phyloP scores from a whole-genome alignment of 176 grass and related monocot genomes.

The Olyra latifolia region DNA sequence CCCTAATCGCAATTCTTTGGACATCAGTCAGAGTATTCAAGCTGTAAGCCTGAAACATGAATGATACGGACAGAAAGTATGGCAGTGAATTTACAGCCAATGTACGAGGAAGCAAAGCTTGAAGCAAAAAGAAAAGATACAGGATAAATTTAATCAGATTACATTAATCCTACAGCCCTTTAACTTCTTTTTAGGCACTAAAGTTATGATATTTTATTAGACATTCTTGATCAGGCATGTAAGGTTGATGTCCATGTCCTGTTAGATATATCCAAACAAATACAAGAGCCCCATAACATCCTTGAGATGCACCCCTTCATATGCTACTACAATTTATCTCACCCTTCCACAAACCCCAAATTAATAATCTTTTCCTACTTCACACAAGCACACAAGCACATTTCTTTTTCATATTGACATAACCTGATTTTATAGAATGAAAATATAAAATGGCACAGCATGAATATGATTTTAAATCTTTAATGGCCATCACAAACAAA shows the following conservation, averaged over 20 bases:
- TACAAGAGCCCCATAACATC: neutral
- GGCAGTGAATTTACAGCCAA: neutral
- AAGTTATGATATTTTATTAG: neutral
- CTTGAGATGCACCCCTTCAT: neutral
- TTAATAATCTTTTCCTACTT: neutral
- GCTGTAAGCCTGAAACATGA: slow-evolving; percentile 81
- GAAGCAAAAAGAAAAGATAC: neutral
- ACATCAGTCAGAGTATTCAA: slow-evolving; percentile 76
- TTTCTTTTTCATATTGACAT: slow-evolving; percentile 11
- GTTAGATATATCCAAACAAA: slow-evolving; percentile 8
- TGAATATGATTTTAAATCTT: slow-evolving; percentile 3
- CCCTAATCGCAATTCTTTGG: slow-evolving; percentile 76
- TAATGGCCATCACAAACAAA: neutral
- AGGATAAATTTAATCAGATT: neutral
- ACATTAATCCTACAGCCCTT: neutral
- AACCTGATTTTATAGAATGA: neutral
- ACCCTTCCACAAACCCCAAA: neutral
- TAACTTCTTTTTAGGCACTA: slow-evolving; percentile 8
- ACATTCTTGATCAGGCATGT: neutral
- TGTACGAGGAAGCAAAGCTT: neutral
- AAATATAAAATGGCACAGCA: neutral
- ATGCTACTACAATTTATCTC: neutral
- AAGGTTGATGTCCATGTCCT: neutral
- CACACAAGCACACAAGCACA: too few relatives aligned
- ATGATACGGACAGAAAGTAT: neutral